phyloP scores from a whole-genome alignment of 805 yeast genomes.

The Ogataea neopini region DNA sequence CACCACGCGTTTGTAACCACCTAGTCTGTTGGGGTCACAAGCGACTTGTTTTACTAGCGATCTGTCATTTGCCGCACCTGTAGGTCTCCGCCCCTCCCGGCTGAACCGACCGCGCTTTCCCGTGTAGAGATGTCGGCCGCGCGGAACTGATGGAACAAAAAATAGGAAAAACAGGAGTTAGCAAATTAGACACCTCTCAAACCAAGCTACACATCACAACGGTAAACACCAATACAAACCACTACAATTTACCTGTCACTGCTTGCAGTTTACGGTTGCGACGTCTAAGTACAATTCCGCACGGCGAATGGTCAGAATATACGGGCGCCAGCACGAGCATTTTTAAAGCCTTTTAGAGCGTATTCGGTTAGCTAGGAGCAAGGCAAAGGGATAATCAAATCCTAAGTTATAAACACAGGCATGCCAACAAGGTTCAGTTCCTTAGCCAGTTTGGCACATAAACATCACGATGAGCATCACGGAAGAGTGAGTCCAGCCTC shows the following conservation, averaged over 20 bases:
- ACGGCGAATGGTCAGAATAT: not conserved
- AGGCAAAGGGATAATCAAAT: not conserved
- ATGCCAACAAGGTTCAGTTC: conserved; percentile 35
- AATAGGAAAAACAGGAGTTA: conserved; percentile 8
- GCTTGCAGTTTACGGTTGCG: not conserved
- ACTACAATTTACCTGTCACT: not conserved
- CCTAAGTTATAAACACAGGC: not conserved
- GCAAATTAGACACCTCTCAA: conserved; percentile 4
- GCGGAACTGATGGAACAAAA: conserved; percentile 16
- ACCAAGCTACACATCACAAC: not conserved
- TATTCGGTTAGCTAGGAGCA: conserved; percentile 1
- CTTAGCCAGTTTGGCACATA: conserved; percentile 28
- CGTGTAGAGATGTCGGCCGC: conserved; percentile 20
- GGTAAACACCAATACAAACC: not conserved
- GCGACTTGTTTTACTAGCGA: no score
- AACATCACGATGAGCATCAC: conserved; percentile 26
- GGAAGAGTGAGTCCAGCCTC: conserved; percentile 19
- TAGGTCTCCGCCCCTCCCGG: not conserved
- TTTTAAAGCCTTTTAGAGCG: not conserved
- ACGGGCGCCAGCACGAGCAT: conserved; percentile 1
- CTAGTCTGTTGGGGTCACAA: no score
- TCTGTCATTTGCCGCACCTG: no score
- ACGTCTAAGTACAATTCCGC: not conserved
- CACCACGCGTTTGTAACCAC: no score
- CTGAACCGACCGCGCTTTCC: not conserved